Evolutionary conservation across 345 rosid genomes (phyloP), one percentile per base, ranked within the genome.

Genomic region (Eucalyptus cloeziana): DNA sequence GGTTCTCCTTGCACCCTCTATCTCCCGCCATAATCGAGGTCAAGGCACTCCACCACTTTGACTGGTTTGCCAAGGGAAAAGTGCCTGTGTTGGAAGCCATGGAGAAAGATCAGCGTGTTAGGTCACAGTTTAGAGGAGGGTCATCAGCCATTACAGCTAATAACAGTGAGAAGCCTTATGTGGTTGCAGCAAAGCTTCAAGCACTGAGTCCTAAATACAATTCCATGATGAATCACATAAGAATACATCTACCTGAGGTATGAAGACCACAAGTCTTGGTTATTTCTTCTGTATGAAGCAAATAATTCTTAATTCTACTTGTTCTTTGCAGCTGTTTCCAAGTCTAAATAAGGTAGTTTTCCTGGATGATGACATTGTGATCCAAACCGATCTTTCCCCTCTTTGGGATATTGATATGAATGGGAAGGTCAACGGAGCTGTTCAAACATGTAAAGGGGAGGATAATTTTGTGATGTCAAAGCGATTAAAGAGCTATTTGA

Each of bases 161-260:
- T 88, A 95, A 94, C 60, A 92, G 92, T 1, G 99, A 97, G 71
- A 96, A 96, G 87, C 99, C 99, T 10, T 69, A 88, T 49, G 92
- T 98, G 25, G 95, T 97, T 8, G 99, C 99, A 5, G 95, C 99
- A 7, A 98, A 97, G 93, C 91, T 97, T 58, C 99, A 98, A 90
- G 98, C 99, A 60, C 95, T 97, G 79, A 96, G 99, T 88, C 99
- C 99, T 58, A 96, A 96, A 88, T 98, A 96, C 91, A 97, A 97
- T 92, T 97, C 99, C 22, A 90, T 97, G 89, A 97, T 96, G 99
- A 98, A 97, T 91, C 99, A 98, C 91, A 97, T 96, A 37, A 93
- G 99, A 88, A 98, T 98, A 47, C 94, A 98, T 92, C 95, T 98
- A 14, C 99, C 99, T 3, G 98, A 97, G 96, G 99, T 98, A 94